These are phyloP conservation scores for Piromyces finnis DNA, from an alignment of 192 early-diverging fungal genomes.

Conservation along the genomic window DNA sequence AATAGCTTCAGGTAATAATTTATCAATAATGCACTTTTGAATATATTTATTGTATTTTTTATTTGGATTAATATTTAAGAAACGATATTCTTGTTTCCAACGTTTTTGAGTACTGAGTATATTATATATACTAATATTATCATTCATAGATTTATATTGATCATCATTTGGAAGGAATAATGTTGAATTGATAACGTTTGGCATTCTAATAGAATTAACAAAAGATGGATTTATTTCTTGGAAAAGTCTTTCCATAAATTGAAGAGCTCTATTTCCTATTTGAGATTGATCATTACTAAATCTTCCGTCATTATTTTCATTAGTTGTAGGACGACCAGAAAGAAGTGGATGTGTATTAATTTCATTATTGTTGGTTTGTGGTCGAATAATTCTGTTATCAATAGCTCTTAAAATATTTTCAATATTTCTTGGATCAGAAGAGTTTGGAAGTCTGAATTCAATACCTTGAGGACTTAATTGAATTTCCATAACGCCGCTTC, in stretches of 20 bases:
- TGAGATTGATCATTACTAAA: background rate
- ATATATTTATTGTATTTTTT: slow-evolving; percentile 33
- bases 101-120: slow-evolving; percentile 55
- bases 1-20: slow-evolving; percentile 56
- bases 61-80: slow-evolving; percentile 50
- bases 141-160: background rate
- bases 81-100: slow-evolving; percentile 71
- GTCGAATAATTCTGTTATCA: background rate
- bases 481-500: slow-evolving; percentile 13
- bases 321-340: background rate
- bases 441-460: background rate
- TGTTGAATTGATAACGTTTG: background rate
- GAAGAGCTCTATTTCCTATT: background rate
- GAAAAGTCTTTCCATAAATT: background rate
- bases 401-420: background rate
- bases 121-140: background rate
- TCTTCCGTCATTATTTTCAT: background rate
- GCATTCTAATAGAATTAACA: background rate
- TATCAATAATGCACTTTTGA: slow-evolving; percentile 48
- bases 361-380: background rate
- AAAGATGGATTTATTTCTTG: background rate
- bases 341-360: background rate
- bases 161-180: background rate
- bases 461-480: background rate
- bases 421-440: background rate